Conservation (phyloP, 495 filamentous ascomycete genomes). For the Neurospora intermedia region DNA sequence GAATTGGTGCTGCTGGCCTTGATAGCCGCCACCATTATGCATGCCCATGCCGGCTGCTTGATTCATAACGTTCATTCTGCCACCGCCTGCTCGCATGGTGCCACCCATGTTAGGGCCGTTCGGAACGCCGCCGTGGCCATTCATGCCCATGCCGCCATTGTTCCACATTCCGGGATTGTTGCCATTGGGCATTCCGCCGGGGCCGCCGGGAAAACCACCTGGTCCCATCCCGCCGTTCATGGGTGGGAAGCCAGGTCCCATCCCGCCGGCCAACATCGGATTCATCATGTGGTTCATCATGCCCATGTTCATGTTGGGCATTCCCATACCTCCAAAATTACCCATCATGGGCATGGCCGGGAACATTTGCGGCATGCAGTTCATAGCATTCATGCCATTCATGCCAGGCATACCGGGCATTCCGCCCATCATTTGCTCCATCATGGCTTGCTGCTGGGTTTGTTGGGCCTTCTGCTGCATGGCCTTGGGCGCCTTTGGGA, state of each 20-base stretch:
- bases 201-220: conserved; percentile 31
- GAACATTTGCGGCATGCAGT: conserved; percentile 18
- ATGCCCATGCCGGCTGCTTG: conserved; percentile 37
- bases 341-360: conserved; percentile 25
- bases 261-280: conserved; percentile 42
- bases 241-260: conserved; percentile 31
- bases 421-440: conserved; percentile 27
- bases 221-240: conserved; percentile 38
- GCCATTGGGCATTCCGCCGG: conserved; percentile 1
- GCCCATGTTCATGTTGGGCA: conserved; percentile 23
- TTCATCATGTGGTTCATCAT: conserved; percentile 35
- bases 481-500: conserved; percentile 48
- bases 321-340: conserved; percentile 11
- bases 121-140: conserved; percentile 29
- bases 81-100: not conserved
- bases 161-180: conserved; percentile 11
- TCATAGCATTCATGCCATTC: conserved; percentile 29
- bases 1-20: conserved; percentile 15
- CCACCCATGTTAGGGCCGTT: conserved; percentile 36
- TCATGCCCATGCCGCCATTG: conserved; percentile 39
- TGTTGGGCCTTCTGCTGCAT: conserved; percentile 40
- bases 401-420: conserved; percentile 26
- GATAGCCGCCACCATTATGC: conserved; percentile 21
- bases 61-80: conserved; percentile 12
- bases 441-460: conserved; percentile 22